Conservation (phyloP, 129 eudicot genomes). For the Centella asiatica region DNA sequence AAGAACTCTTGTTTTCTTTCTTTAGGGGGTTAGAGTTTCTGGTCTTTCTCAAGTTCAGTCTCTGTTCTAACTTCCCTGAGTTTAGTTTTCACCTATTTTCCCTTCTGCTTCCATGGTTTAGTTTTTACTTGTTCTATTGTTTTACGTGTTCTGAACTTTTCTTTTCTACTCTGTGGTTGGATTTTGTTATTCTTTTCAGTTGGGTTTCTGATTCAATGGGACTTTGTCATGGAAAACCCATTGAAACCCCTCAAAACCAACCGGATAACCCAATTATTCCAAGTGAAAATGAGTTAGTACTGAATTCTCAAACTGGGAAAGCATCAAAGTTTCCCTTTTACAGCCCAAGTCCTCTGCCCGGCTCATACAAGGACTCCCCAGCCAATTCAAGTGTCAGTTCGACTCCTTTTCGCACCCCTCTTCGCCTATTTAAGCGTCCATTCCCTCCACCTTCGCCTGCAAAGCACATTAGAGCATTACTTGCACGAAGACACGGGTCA, state of each 20-base stretch:
- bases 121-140: slow-evolving; percentile 15
- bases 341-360: slow-evolving; percentile 95
- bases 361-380: slow-evolving; percentile 79
- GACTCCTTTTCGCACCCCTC: slow-evolving; percentile 89
- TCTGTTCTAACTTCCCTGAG: slow-evolving; percentile 15
- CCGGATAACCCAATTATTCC: slow-evolving; percentile 39
- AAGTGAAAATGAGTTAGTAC: slow-evolving; percentile 33
- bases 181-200: slow-evolving; percentile 11
- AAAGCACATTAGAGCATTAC: slow-evolving; percentile 85
- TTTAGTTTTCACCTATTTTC: slow-evolving; percentile 9
- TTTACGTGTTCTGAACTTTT: background rate
- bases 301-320: slow-evolving; percentile 52
- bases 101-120: slow-evolving; percentile 17
- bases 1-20: background rate
- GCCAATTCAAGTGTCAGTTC: slow-evolving; percentile 77
- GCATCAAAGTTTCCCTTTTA: slow-evolving; percentile 74
- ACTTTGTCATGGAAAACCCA: slow-evolving; percentile 96
- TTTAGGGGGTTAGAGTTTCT: background rate
- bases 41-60: slow-evolving; percentile 13
- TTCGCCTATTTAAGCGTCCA: slow-evolving; percentile 71
- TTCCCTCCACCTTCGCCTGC: slow-evolving; percentile 99
- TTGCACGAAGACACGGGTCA: slow-evolving; percentile 87
- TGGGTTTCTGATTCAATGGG: slow-evolving; percentile 72
- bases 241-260: slow-evolving; percentile 46
- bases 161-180: background rate